These are phyloP conservation scores for Dendrobium catenatum DNA, from an alignment of 106 monocot species.

Conservation along the genomic window DNA sequence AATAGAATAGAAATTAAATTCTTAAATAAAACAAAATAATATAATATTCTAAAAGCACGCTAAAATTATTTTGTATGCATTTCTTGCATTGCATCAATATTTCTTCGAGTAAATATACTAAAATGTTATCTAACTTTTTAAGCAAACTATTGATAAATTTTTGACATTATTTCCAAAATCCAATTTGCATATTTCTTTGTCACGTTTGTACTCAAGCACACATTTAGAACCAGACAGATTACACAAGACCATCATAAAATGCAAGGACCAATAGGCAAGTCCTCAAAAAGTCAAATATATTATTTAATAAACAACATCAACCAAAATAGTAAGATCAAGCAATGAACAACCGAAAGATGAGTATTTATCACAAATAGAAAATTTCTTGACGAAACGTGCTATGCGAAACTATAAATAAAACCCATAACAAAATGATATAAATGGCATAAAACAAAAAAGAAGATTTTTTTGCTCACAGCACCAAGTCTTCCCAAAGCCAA, in stretches of 20 bases:
- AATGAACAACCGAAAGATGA: background rate
- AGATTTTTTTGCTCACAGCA: constrained; percentile 39
- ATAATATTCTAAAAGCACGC: no score
- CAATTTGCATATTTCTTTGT: background rate
- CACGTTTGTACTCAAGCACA: background rate
- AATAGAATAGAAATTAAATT: no score
- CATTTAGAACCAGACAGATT: background rate
- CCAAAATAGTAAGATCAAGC: background rate
- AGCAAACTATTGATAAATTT: background rate
- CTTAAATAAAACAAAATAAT: no score
- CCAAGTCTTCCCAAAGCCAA: constrained; percentile 70
- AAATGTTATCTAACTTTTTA: background rate
- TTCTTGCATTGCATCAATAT: no score
- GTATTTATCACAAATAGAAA: background rate
- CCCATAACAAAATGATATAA: background rate
- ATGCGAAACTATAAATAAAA: background rate
- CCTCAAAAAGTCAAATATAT: background rate
- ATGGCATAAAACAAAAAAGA: background rate
- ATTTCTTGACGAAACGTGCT: background rate
- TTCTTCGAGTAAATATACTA: no score
- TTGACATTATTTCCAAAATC: background rate
- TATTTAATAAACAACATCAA: background rate
- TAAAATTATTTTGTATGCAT: no score
- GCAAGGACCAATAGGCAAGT: background rate
- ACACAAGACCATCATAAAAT: background rate